Evolutionary conservation across 371 early-diverging fungal species (phyloP).

Genomic region (Mortierella sp.): DNA sequence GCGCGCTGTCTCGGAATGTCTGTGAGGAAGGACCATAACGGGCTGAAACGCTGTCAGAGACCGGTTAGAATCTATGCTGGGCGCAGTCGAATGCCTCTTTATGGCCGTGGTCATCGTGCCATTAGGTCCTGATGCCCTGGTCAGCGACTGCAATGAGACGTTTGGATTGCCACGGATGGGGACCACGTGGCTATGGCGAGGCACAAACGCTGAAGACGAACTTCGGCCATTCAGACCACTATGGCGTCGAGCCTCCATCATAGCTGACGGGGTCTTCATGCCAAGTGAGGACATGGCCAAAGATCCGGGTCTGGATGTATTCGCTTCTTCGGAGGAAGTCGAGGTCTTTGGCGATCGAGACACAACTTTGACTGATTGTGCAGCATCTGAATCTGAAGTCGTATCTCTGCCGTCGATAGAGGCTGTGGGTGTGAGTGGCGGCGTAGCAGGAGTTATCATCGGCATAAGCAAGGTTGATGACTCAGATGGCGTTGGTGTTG

Average conservation of each 20-base stretch:
- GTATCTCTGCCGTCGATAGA: slow-evolving; percentile 38
- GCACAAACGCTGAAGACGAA: slow-evolving; percentile 20
- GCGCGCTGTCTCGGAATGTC: slow-evolving; percentile 39
- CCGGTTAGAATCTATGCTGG: slow-evolving; percentile 42
- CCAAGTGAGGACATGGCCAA: slow-evolving; percentile 37
- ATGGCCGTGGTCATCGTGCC: slow-evolving; percentile 21
- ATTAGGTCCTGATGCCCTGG: slow-evolving; percentile 41
- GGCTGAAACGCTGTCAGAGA: slow-evolving; percentile 25
- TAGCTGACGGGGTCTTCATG: slow-evolving; percentile 44
- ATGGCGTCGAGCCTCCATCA: slow-evolving; percentile 52
- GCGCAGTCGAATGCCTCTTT: slow-evolving; percentile 45
- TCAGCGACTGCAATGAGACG: slow-evolving; percentile 44
- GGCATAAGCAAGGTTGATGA: not conserved
- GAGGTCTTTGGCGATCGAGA: slow-evolving; percentile 16
- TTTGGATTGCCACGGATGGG: slow-evolving; percentile 51
- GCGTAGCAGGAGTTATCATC: slow-evolving; percentile 10
- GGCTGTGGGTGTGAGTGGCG: slow-evolving; percentile 45
- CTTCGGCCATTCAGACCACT: slow-evolving; percentile 24
- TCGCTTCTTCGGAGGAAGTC: not conserved
- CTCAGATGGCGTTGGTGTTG: not conserved
- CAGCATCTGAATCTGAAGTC: slow-evolving; percentile 36
- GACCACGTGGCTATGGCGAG: slow-evolving; percentile 38
- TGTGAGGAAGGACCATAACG: slow-evolving; percentile 35
- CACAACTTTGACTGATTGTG: slow-evolving; percentile 19
- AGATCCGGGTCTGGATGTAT: slow-evolving; percentile 18